Evolutionary conservation across 2,329 filamentous ascomycete genomes (phyloP).

Genomic region (Seiridium cupressi): DNA sequence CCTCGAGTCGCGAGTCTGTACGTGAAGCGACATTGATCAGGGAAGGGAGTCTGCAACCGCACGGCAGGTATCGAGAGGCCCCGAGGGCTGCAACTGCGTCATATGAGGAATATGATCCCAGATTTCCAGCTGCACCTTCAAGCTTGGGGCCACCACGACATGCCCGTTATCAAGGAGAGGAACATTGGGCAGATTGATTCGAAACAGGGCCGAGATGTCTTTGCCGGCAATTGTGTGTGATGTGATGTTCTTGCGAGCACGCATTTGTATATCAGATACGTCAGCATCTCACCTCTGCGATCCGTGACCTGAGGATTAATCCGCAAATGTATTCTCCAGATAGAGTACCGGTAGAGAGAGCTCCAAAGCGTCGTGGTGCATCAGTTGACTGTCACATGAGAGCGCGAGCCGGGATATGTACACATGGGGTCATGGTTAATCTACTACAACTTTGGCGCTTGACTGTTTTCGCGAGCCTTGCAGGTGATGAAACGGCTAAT

Average conservation of each 20-base stretch:
- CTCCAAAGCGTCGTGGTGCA: no score
- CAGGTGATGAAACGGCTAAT: neutral
- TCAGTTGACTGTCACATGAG: no score
- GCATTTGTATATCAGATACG: no score
- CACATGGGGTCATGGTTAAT: no score
- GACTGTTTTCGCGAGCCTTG: neutral
- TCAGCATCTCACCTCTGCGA: no score
- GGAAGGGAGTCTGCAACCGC: neutral
- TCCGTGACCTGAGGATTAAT: no score
- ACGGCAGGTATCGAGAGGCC: neutral
- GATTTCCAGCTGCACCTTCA: slow-evolving; percentile 27
- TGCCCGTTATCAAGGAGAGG: neutral
- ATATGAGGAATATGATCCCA: slow-evolving; percentile 44
- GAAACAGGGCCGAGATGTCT: neutral
- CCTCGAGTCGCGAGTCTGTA: neutral
- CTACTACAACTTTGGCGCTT: neutral
- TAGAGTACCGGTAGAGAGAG: no score
- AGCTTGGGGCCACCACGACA: neutral
- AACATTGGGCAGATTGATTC: neutral
- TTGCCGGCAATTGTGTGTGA: no score
- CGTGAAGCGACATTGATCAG: neutral
- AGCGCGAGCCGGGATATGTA: no score
- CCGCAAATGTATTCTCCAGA: no score
- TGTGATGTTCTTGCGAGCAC: no score
- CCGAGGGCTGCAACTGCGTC: slow-evolving; percentile 14